phyloP scores from a whole-genome alignment of 106 monocot genomes.

The Amphibolis antarctica region DNA sequence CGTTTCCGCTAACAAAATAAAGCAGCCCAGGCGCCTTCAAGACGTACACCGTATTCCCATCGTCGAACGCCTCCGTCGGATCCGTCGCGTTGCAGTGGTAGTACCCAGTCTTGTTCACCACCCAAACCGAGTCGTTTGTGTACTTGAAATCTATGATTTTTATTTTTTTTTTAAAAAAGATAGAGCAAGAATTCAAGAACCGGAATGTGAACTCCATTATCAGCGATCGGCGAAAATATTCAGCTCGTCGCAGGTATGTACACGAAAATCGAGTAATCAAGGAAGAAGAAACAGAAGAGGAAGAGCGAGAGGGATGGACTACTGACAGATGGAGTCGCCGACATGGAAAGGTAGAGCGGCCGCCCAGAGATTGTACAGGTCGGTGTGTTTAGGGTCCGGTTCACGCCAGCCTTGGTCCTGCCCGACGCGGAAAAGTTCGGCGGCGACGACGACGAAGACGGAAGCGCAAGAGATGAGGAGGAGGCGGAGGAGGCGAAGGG shows the following conservation, averaged over 20 bases:
- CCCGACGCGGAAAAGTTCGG: conserved; percentile 15
- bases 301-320: neutral
- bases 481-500: neutral
- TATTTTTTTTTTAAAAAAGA: too few species aligned
- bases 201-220: neutral
- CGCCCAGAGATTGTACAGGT: conserved; percentile 18
- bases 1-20: conserved; percentile 7
- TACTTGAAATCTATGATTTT: conserved; percentile 15
- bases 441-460: neutral
- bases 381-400: conserved; percentile 9
- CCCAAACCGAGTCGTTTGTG: conserved; percentile 13
- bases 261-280: neutral
- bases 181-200: neutral
- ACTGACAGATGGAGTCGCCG: conserved; percentile 26
- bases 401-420: conserved; percentile 16
- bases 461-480: neutral
- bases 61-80: conserved; percentile 1
- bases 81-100: conserved; percentile 21
- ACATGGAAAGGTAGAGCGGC: conserved; percentile 1
- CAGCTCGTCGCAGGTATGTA: neutral
- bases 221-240: neutral
- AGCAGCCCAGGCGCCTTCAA: neutral
- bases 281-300: neutral
- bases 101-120: conserved; percentile 14
- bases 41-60: conserved; percentile 1